Evolutionary conservation across 2,329 filamentous ascomycete genomes (phyloP).

Genomic region (Alternaria brassicicola): DNA sequence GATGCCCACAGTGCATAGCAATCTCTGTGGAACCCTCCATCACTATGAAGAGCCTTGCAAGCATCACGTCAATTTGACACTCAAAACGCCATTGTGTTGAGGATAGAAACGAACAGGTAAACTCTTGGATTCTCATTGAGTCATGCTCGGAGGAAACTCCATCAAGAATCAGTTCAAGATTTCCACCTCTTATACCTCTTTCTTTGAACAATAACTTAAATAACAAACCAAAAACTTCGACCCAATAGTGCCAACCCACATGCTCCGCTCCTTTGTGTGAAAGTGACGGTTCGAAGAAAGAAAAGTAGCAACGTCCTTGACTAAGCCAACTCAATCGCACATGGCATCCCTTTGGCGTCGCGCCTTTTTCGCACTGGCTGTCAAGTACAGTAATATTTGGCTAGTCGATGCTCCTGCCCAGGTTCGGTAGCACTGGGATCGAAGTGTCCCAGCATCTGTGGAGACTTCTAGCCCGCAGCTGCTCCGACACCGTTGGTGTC

Average conservation of each 20-base stretch:
- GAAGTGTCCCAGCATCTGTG: not conserved
- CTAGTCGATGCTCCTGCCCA: not conserved
- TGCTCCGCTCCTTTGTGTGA: not conserved
- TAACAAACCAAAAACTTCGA: not conserved
- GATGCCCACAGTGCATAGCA: not conserved
- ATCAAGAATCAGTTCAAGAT: not conserved
- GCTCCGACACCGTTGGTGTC: constrained; percentile 49
- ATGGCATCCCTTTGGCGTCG: not conserved
- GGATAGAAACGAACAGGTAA: not conserved
- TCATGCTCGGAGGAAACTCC: not conserved
- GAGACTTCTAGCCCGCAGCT: constrained; percentile 28
- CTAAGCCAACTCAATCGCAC: not conserved
- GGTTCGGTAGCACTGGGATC: not conserved
- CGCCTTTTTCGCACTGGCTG: not conserved
- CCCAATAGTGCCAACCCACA: not conserved
- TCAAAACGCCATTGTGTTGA: not conserved
- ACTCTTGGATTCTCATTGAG: not conserved
- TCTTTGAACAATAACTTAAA: not conserved
- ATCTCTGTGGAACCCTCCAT: not conserved
- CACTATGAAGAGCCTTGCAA: not conserved
- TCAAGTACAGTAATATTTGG: not conserved
- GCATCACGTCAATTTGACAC: not conserved
- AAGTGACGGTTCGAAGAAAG: not conserved
- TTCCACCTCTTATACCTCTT: not conserved
- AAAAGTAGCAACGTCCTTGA: not conserved